Conservation (phyloP, 225 moss, liverwort and hornwort species). For the Bryum argenteum region DNA sequence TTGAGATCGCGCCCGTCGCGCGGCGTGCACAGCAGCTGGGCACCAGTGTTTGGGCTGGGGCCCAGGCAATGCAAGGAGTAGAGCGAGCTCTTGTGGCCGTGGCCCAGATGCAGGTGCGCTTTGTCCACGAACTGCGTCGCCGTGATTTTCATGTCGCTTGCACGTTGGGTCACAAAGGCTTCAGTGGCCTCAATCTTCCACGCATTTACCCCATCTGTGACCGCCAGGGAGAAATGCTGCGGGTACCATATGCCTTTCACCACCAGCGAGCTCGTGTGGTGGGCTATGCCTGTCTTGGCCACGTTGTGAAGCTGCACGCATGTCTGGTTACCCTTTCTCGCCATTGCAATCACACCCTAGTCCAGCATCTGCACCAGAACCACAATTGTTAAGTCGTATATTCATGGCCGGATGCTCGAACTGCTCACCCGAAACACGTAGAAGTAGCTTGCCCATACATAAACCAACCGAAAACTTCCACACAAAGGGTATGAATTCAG, state of each 20-base stretch:
- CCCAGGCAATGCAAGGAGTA: slow-evolving; percentile 47
- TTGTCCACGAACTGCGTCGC: slow-evolving; percentile 48
- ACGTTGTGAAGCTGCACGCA: slow-evolving; percentile 55
- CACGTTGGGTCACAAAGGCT: slow-evolving; percentile 39
- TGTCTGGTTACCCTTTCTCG: slow-evolving; percentile 51
- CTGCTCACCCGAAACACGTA: too few relatives aligned
- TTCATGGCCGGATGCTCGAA: neutral
- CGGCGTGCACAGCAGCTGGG: slow-evolving; percentile 50
- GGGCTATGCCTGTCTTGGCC: slow-evolving; percentile 38
- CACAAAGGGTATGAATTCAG: too few relatives aligned
- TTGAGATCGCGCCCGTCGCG: slow-evolving; percentile 50
- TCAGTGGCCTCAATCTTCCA: slow-evolving; percentile 47
- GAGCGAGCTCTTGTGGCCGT: slow-evolving; percentile 36
- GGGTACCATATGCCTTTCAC: slow-evolving; percentile 61
- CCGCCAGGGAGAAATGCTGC: slow-evolving; percentile 39
- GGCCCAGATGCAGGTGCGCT: slow-evolving; percentile 51
- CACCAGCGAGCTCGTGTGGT: slow-evolving; percentile 36
- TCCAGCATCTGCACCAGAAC: slow-evolving; percentile 32
- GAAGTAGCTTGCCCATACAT: too few relatives aligned
- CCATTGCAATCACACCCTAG: slow-evolving; percentile 39
- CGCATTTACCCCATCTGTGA: slow-evolving; percentile 49
- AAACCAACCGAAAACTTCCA: too few relatives aligned
- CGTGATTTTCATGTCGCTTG: slow-evolving; percentile 46
- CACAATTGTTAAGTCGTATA: neutral
- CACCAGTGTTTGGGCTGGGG: slow-evolving; percentile 28